Evolutionary conservation across 768 basidiomycete species (phyloP).

Genomic region (Cubamyces lactineus): DNA sequence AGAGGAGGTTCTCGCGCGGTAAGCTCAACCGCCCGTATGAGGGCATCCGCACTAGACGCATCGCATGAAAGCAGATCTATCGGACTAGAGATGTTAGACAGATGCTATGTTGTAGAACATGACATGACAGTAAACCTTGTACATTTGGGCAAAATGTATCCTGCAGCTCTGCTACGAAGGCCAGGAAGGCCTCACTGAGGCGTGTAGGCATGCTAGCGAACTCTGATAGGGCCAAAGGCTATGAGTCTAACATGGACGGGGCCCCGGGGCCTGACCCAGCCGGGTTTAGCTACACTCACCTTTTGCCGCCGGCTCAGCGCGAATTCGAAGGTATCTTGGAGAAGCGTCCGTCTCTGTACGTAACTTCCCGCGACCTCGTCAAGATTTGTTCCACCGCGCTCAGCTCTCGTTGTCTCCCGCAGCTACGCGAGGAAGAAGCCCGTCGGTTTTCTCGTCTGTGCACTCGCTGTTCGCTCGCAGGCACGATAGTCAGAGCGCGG

Average conservation of each 20-base stretch:
- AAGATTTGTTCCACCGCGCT: not conserved
- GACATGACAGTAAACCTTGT: conserved; percentile 5
- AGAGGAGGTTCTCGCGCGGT: not conserved
- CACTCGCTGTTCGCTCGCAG: not conserved
- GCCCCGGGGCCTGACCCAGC: not conserved
- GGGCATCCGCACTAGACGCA: not conserved
- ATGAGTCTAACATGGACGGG: not conserved
- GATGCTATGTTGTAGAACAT: not conserved
- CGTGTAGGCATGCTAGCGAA: conserved; percentile 4
- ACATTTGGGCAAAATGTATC: not conserved
- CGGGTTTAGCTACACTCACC: not conserved
- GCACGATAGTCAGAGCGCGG: not conserved
- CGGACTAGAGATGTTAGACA: not conserved
- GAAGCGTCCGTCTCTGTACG: not conserved
- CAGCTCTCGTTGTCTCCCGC: not conserved
- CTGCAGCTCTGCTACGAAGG: conserved; percentile 1
- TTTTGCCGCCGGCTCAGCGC: not conserved
- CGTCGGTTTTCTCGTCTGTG: not conserved
- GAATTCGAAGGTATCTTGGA: not conserved
- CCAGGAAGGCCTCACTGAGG: not conserved
- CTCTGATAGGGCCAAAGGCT: not conserved
- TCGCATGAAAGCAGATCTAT: conserved; percentile 3
- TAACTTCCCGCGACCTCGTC: conserved; percentile 12
- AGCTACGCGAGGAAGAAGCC: not conserved
- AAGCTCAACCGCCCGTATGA: not conserved